These are phyloP conservation scores for Wickerhamiella infanticola DNA, from an alignment of 1,139 yeast species.

Conservation along the genomic window DNA sequence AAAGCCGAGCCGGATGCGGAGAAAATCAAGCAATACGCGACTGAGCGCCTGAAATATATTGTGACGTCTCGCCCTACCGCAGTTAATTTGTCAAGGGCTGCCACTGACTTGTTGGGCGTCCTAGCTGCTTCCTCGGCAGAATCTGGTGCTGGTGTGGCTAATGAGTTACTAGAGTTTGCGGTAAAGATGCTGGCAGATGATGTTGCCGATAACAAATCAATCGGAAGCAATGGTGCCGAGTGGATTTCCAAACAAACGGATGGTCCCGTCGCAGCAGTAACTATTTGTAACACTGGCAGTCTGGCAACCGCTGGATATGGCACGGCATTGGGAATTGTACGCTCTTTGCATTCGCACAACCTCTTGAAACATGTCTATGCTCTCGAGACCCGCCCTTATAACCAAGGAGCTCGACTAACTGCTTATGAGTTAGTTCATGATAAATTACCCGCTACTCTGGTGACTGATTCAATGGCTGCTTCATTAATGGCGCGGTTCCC, in stretches of 20 bases:
- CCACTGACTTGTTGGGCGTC: constrained; percentile 36
- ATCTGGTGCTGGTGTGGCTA: constrained; percentile 25
- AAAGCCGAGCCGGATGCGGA: not conserved
- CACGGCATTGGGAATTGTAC: constrained; percentile 82
- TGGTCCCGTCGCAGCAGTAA: constrained; percentile 48
- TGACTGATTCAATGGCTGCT: constrained; percentile 87
- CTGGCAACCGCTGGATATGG: constrained; percentile 96
- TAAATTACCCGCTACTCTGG: constrained; percentile 68
- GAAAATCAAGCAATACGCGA: constrained; percentile 14
- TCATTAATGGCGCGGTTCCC: constrained; percentile 44
- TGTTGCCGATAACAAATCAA: constrained; percentile 52
- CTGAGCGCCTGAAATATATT: constrained; percentile 42
- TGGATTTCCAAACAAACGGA: constrained; percentile 34
- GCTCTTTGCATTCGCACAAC: constrained; percentile 39
- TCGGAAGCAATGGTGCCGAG: constrained; percentile 71
- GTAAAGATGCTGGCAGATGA: constrained; percentile 57
- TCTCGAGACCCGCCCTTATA: constrained; percentile 89
- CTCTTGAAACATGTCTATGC: constrained; percentile 60
- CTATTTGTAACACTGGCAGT: constrained; percentile 51
- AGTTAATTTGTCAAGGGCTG: constrained; percentile 74
- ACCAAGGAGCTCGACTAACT: constrained; percentile 89
- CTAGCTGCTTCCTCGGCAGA: constrained; percentile 9
- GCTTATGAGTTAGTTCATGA: constrained; percentile 83
- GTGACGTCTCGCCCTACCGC: constrained; percentile 87
- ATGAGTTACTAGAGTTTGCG: constrained; percentile 35